Evolutionary conservation across 225 moss, liverwort and hornwort species (phyloP).

Genomic region (Rhytidiadelphus loreus): DNA sequence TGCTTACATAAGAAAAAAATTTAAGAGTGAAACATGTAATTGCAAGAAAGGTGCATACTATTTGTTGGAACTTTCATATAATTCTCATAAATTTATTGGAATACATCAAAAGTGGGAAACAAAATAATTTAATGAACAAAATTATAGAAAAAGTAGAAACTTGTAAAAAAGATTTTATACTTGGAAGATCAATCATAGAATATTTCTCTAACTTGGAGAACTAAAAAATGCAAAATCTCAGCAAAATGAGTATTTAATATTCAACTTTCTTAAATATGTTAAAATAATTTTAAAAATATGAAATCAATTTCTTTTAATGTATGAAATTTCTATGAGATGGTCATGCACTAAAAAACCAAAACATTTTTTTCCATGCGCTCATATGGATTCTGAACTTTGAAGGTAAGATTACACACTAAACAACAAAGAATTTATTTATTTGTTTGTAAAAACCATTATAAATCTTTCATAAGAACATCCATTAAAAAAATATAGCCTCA

Average conservation of each 20-base stretch:
- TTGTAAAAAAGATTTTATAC: not conserved
- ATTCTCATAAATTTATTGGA: not conserved
- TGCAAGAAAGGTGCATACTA: not conserved
- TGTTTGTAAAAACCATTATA: not conserved
- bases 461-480: rapidly evolving
- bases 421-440: not conserved
- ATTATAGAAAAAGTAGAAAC: not conserved
- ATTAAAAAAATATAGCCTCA: not conserved
- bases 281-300: not conserved
- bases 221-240: not conserved
- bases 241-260: not conserved
- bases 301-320: not conserved
- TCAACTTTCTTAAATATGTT: not conserved
- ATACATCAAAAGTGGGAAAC: not conserved
- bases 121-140: not conserved
- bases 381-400: not conserved
- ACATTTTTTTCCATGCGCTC: rapidly evolving
- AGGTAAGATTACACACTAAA: not conserved
- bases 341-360: not conserved
- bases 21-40: not conserved
- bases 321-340: not conserved
- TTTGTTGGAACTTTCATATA: not conserved
- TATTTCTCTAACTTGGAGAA: not conserved
- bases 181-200: not conserved
- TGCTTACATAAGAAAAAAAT: not conserved